Evolutionary conservation across 1,139 yeast species (phyloP), one percentile per base, ranked within the genome.

Genomic region (Diutina catenulata): DNA sequence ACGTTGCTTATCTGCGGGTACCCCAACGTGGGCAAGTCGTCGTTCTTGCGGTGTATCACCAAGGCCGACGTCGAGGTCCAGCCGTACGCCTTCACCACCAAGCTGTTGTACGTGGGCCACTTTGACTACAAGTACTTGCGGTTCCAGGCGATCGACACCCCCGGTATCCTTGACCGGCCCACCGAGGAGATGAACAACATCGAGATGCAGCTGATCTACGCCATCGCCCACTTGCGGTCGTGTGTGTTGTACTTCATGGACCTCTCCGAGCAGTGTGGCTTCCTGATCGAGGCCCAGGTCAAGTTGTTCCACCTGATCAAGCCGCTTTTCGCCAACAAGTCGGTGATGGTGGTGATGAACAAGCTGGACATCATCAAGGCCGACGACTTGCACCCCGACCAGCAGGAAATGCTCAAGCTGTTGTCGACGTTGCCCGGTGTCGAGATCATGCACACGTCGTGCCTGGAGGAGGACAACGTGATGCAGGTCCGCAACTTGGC

Each of bases 181-280:
- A 87, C 97, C 37, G 99, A 91, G 61, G 97, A 91, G 59, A 93
- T 91, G 99, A 93, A 88, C 68, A 91, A 93, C 64, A 93, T 91
- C 60, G 99, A 91, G 69, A 91, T 91, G 98, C 99, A 91, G 68
- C 81, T 95, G 41, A 88, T 91, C 55, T 91, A 93, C 55, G 98
- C 98, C 44, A 86, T 91, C 70, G 98, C 98, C 28, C 98, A 91
- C 62, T 76, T 91, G 60, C 76, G 98, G 57, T 87, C 97, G 19
- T 86, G 96, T 61, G 95, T 91, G 37, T 64, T 93, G 53, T 91
- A 93, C 65, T 91, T 91, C 55, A 91, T 91, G 98, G 99, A 91
- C 70, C 73, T 91, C 49, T 82, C 95, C 28, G 99, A 93, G 68
- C 97, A 88, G 70, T 91, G 99, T 76, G 98, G 99, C 38, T 91